Evolutionary conservation across 768 basidiomycete genomes (phyloP).

Genomic region (Podaxis rugospora): DNA sequence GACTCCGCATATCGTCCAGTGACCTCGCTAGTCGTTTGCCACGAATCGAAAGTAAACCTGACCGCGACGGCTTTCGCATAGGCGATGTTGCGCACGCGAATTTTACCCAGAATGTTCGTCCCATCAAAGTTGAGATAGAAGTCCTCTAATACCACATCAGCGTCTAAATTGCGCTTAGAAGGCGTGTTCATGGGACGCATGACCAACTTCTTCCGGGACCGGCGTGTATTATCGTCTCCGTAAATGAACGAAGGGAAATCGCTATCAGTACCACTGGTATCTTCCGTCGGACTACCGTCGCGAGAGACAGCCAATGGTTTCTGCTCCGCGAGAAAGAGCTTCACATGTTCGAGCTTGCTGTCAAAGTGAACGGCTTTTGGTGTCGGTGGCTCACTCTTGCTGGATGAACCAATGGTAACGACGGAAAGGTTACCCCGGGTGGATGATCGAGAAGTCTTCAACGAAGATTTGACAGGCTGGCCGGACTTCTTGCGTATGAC

Average conservation of each 20-base stretch:
- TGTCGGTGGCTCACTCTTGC: conserved; percentile 80
- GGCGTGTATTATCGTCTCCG: conserved; percentile 32
- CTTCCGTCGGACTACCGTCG: conserved; percentile 82
- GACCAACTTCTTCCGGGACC: conserved; percentile 33
- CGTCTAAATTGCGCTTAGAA: conserved; percentile 27
- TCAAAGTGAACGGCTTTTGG: conserved; percentile 92
- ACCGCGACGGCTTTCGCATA: conserved; percentile 86
- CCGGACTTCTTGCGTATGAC: conserved; percentile 87
- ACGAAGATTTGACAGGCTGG: conserved; percentile 86
- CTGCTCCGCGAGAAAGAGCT: conserved; percentile 92
- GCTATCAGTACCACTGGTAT: conserved; percentile 75
- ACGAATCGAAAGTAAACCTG: conserved; percentile 89
- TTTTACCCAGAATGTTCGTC: conserved; percentile 59
- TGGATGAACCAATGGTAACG: conserved; percentile 40
- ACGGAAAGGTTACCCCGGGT: conserved; percentile 47
- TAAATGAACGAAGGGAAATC: conserved; percentile 73
- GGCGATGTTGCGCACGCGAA: conserved; percentile 80
- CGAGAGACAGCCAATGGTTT: conserved; percentile 92
- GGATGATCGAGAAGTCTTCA: conserved; percentile 66
- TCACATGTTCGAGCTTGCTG: conserved; percentile 86
- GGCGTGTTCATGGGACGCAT: conserved; percentile 75
- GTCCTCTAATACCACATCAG: conserved; percentile 51
- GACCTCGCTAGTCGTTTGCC: conserved; percentile 96
- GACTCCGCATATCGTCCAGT: conserved; percentile 61
- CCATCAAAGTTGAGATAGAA: conserved; percentile 49